phyloP scores from a whole-genome alignment of 1,284 basidiomycete genomes.

The Crucibulum parvulum region DNA sequence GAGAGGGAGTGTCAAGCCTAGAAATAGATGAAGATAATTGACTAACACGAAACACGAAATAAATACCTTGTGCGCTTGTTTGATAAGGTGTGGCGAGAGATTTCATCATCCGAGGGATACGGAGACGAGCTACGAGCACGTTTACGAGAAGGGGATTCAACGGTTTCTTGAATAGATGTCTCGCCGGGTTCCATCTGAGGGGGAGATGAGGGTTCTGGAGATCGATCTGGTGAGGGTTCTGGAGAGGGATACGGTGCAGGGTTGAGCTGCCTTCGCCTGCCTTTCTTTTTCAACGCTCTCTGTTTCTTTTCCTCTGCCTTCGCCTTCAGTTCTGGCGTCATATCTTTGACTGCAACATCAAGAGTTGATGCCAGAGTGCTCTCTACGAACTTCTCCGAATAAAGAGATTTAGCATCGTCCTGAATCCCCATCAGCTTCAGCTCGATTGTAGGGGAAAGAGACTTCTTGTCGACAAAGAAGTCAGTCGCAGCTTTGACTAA shows the following conservation, averaged over 20 bases:
- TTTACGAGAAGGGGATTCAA: neutral
- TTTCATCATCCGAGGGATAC: too few relatives aligned
- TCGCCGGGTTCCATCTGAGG: neutral
- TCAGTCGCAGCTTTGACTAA: slow-evolving; percentile 48
- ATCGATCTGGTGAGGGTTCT: slow-evolving; percentile 10
- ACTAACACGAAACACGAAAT: neutral
- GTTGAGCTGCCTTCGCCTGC: neutral
- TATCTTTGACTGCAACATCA: slow-evolving; percentile 28
- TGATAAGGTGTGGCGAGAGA: neutral
- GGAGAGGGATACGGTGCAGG: slow-evolving; percentile 21
- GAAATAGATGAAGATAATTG: neutral
- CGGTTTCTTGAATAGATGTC: neutral
- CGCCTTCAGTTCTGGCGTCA: slow-evolving; percentile 22
- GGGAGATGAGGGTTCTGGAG: slow-evolving; percentile 6
- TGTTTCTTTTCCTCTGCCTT: slow-evolving; percentile 5
- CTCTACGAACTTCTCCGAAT: slow-evolving; percentile 29
- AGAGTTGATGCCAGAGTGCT: slow-evolving; percentile 32
- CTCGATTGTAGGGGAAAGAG: slow-evolving; percentile 27
- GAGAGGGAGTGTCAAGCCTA: neutral
- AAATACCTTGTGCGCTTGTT: slow-evolving; percentile 29
- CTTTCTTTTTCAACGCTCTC: neutral
- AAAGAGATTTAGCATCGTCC: slow-evolving; percentile 36
- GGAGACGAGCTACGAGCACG: neutral
- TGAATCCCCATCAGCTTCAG: slow-evolving; percentile 43
- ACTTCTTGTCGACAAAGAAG: slow-evolving; percentile 35